These are phyloP conservation scores for Backusella australiensis DNA, from an alignment of 192 early-diverging fungal genomes.

Conservation along the genomic window DNA sequence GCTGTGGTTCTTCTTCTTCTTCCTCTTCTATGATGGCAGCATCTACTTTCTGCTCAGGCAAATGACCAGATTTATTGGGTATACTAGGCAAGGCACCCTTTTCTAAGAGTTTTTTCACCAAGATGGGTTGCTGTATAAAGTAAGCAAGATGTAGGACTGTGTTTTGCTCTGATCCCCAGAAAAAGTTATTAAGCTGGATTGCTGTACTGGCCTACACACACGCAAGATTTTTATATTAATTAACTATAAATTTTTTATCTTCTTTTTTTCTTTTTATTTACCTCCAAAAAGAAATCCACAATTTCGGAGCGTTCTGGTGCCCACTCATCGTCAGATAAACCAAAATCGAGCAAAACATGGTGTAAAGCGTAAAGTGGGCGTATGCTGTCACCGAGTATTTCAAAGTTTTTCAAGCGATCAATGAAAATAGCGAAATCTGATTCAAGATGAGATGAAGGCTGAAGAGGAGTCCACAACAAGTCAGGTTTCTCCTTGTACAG, in stretches of 20 bases:
- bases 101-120: slow-evolving; percentile 8
- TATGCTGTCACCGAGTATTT: slow-evolving; percentile 6
- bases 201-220: neutral
- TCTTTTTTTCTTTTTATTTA: slow-evolving; percentile 2
- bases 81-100: slow-evolving; percentile 11
- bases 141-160: slow-evolving; percentile 22
- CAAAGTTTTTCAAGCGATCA: neutral
- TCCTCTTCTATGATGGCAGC: neutral
- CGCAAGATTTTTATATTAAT: neutral
- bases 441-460: neutral
- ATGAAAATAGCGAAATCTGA: slow-evolving; percentile 14
- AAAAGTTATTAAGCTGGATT: slow-evolving; percentile 14
- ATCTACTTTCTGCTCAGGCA: slow-evolving; percentile 11
- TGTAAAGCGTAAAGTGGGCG: slow-evolving; percentile 10
- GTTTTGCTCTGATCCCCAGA: slow-evolving; percentile 22
- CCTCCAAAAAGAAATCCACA: slow-evolving; percentile 16
- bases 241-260: neutral
- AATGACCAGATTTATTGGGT: slow-evolving; percentile 4
- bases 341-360: slow-evolving; percentile 8
- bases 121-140: slow-evolving; percentile 6
- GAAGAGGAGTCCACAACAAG: slow-evolving; percentile 14
- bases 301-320: slow-evolving; percentile 13
- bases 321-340: slow-evolving; percentile 9
- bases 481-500: slow-evolving; percentile 3
- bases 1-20: neutral